phyloP scores from a whole-genome alignment of 2,329 filamentous ascomycete species.

The Penicillium sp. region DNA sequence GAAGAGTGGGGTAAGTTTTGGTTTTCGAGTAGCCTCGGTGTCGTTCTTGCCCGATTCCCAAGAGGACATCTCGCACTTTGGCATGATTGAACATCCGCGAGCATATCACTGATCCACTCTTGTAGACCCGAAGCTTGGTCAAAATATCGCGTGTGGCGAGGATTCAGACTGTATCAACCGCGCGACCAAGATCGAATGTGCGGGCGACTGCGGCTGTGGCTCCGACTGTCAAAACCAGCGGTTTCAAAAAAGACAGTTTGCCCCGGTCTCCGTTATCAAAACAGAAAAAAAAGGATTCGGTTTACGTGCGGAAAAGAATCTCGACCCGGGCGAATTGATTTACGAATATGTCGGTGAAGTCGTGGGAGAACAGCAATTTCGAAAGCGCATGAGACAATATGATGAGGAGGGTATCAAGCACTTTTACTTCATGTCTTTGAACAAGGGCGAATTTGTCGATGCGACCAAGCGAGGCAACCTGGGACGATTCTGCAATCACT shows the following conservation, averaged over 20 bases:
- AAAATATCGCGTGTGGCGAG: constrained; percentile 86
- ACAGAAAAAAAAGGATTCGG: constrained; percentile 98
- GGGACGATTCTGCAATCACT: constrained; percentile 97
- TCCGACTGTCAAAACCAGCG: constrained; percentile 88
- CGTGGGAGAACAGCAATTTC: constrained; percentile 88
- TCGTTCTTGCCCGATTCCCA: not conserved
- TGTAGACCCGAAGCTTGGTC: constrained; percentile 51
- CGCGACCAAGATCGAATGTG: constrained; percentile 95
- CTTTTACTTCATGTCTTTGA: constrained; percentile 99
- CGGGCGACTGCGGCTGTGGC: constrained; percentile 83
- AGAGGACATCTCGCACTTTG: not conserved
- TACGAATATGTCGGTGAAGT: constrained; percentile 99
- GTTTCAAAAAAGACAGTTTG: constrained; percentile 87
- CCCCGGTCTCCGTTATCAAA: constrained; percentile 90
- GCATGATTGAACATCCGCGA: not conserved
- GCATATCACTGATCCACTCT: constrained; percentile 34
- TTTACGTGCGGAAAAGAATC: constrained; percentile 73
- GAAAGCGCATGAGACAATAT: constrained; percentile 87
- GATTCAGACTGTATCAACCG: constrained; percentile 99
- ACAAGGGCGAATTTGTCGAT: constrained; percentile 94
- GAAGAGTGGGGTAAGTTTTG: constrained; percentile 84
- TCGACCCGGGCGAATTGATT: constrained; percentile 85
- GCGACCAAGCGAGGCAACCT: constrained; percentile 96
- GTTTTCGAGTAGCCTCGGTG: not conserved
- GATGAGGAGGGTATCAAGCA: constrained; percentile 97